A percentile compares a stretch with the other conserved stretches of the same genome.
These are phyloP conservation scores for Hippophae tibetana DNA, from an alignment of 306 rosid species.

Conservation along the genomic window DNA sequence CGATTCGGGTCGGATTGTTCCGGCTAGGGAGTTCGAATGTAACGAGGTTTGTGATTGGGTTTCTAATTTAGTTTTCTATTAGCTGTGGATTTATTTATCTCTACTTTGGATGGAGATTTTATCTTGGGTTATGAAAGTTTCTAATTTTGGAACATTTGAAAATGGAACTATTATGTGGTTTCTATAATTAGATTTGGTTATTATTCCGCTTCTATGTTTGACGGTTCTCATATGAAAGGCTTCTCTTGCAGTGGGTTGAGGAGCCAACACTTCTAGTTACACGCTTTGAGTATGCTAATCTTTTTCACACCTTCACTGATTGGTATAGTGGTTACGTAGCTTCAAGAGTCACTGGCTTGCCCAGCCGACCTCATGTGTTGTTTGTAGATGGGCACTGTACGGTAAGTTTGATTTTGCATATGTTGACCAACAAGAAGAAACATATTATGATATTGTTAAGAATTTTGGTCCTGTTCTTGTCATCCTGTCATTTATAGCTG, in stretches of 20 bases:
- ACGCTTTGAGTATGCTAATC: conserved; percentile 91
- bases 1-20: conserved; percentile 41
- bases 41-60: conserved; percentile 43
- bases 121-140: neutral
- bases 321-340: conserved; percentile 94
- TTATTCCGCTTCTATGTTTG: conserved; percentile 4
- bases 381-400: conserved; percentile 86
- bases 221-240: conserved; percentile 30
- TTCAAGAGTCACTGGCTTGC: conserved; percentile 75
- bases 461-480: neutral
- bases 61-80: conserved; percentile 4
- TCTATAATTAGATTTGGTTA: neutral
- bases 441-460: neutral
- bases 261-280: conserved; percentile 91
- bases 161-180: neutral
- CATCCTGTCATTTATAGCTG: conserved; percentile 2
- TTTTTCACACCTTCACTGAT: conserved; percentile 87
- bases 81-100: neutral
- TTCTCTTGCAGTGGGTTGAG: conserved; percentile 82
- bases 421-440: neutral
- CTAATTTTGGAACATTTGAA: neutral
- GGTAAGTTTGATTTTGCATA: conserved; percentile 38
- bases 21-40: conserved; percentile 44
- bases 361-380: conserved; percentile 73
- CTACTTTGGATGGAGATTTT: neutral